Percentiles rank a stretch among this genome's conserved stretches.
These are phyloP conservation scores for Lactarius quietus DNA, from an alignment of 768 basidiomycete species.

Conservation along the genomic window DNA sequence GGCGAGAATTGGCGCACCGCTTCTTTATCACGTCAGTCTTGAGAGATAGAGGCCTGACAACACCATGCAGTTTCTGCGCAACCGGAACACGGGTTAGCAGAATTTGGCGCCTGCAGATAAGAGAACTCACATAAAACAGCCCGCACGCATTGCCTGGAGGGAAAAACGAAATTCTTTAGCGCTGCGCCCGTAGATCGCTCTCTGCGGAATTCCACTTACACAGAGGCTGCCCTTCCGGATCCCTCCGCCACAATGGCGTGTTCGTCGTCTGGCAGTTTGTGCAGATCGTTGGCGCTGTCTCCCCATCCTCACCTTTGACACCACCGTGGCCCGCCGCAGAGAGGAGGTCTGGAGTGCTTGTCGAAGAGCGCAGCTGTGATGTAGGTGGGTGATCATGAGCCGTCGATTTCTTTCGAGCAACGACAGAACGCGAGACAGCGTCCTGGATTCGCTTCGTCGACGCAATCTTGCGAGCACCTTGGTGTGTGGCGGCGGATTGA, in stretches of 20 bases:
- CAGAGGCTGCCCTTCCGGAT: slow-evolving; percentile 89
- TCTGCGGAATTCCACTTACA: slow-evolving; percentile 48
- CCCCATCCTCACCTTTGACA: slow-evolving; percentile 59
- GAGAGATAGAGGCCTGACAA: slow-evolving; percentile 88
- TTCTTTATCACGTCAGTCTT: slow-evolving; percentile 99
- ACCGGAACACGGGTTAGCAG: slow-evolving; percentile 18
- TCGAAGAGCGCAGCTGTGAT: slow-evolving; percentile 46
- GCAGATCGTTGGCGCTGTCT: slow-evolving; percentile 75
- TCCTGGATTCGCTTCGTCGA: slow-evolving; percentile 62
- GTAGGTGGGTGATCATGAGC: slow-evolving; percentile 16
- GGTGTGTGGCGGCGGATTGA: slow-evolving; percentile 33
- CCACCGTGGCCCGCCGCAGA: slow-evolving; percentile 31
- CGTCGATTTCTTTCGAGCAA: slow-evolving; percentile 48
- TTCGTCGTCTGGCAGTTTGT: slow-evolving; percentile 96
- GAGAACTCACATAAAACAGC: slow-evolving; percentile 75
- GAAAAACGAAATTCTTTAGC: slow-evolving; percentile 19
- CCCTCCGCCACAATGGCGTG: slow-evolving; percentile 89
- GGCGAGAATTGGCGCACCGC: slow-evolving; percentile 45
- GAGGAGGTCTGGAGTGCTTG: slow-evolving; percentile 64
- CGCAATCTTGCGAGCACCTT: slow-evolving; percentile 55
- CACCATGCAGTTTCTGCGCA: slow-evolving; percentile 87
- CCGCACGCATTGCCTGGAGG: slow-evolving; percentile 82
- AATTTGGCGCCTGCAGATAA: slow-evolving; percentile 20
- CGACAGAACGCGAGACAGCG: slow-evolving; percentile 27
- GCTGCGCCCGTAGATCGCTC: slow-evolving; percentile 22